phyloP scores from a whole-genome alignment of 805 yeast genomes.

The Candida boleticola region DNA sequence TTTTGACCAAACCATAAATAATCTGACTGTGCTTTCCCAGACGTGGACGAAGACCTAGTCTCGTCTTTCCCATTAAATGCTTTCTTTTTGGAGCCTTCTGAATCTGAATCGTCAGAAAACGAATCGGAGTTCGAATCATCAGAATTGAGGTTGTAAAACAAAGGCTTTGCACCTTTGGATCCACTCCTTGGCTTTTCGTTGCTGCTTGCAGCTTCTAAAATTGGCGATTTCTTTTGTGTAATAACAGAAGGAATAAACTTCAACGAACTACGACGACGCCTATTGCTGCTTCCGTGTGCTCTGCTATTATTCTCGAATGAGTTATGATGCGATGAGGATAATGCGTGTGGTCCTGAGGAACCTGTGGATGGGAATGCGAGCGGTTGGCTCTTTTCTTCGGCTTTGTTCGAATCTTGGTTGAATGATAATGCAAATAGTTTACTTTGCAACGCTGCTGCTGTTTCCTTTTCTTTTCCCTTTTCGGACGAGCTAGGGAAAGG shows the following conservation, averaged over 20 bases:
- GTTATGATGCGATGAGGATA: not conserved
- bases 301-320: not conserved
- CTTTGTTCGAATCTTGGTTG: not conserved
- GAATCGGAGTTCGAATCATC: slow-evolving; percentile 12
- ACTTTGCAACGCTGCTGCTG: not conserved
- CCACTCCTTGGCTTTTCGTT: slow-evolving; percentile 4
- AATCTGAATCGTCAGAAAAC: slow-evolving; percentile 5
- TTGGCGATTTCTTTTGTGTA: slow-evolving; percentile 1
- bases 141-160: slow-evolving; percentile 31
- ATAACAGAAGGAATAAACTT: slow-evolving; percentile 29
- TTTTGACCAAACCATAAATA: slow-evolving; percentile 42
- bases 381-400: slow-evolving; percentile 8
- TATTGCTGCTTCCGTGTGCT: not conserved
- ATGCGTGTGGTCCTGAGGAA: not conserved
- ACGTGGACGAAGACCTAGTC: not conserved
- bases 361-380: slow-evolving; percentile 5
- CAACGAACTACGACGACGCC: slow-evolving; percentile 26
- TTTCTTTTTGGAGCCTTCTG: too few species aligned
- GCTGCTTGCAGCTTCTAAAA: slow-evolving; percentile 1
- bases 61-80: slow-evolving; percentile 2
- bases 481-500: not conserved
- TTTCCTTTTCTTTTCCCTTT: not conserved
- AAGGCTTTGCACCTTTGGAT: slow-evolving; percentile 12
- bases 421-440: slow-evolving; percentile 1
- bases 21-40: slow-evolving; percentile 13